These are phyloP conservation scores for Hanseniaspora uvarum DNA, from an alignment of 1,139 yeast species.

Conservation along the genomic window DNA sequence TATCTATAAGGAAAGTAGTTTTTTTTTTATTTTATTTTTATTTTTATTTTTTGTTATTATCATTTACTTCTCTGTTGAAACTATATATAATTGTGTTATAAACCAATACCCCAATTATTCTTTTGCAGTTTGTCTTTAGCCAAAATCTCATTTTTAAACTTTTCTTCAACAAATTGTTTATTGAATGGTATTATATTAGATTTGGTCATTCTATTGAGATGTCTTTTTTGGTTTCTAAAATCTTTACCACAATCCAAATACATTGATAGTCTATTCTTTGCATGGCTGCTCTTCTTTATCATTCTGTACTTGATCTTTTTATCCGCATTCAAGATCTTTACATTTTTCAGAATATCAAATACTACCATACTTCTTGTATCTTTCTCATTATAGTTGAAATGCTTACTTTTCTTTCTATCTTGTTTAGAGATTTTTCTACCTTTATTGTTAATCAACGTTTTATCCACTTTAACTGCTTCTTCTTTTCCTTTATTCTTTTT, in stretches of 20 bases:
- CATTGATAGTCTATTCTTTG: neutral
- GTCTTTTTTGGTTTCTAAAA: neutral
- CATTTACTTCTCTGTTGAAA: too few species aligned
- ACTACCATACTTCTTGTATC: constrained; percentile 7
- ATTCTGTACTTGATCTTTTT: constrained; percentile 13
- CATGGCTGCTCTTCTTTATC: constrained; percentile 1
- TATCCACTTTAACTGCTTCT: neutral
- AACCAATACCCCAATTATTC: neutral
- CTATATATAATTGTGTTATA: neutral
- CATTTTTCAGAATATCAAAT: constrained; percentile 6
- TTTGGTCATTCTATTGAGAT: neutral
- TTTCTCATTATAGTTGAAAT: constrained; percentile 5
- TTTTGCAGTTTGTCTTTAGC: neutral
- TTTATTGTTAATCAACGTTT: neutral
- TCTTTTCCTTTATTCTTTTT: neutral
- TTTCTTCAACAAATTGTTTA: neutral
- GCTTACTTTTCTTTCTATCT: constrained; percentile 3
- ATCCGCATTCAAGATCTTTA: constrained; percentile 4
- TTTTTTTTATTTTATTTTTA: neutral
- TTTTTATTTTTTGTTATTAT: too few species aligned
- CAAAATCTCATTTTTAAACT: neutral
- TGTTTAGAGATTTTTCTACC: constrained; percentile 3
- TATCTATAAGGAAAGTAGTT: neutral
- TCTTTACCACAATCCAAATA: neutral
- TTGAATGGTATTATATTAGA: neutral